Base-by-base conservation (phyloP, 2,329 filamentous ascomycete species). In the Botrytis galanthina region DNA sequence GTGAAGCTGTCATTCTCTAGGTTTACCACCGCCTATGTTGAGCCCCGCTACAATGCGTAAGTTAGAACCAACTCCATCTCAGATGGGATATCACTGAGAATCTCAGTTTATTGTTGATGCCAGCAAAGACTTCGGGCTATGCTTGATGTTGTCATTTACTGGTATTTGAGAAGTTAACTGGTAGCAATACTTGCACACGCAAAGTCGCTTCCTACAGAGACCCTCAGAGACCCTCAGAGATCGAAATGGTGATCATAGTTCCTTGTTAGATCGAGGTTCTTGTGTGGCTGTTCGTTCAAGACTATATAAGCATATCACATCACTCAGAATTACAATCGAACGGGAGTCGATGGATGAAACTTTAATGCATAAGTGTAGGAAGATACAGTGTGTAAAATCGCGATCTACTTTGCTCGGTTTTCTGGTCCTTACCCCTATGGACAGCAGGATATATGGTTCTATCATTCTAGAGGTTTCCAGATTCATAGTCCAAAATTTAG, bases 51-150 rank as follows among this genome's bases (percentile, higher is more conserved):
- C 46, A 48, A 26, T 48, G 4, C 8, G 4, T 48, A 10, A 26
- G 8, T 20, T 48, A 0, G 20, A 26, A 48, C 20, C 10, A 4
- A 48, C 4, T 8, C 8, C 1, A 10, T 26, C 46, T 48, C 8
- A 10, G 0, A 22, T 4, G 20, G 9, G 26, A 48, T 0, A 48
- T 26, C 0, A 26, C 3, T 26, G 46, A 26, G 0, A 10, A 10
- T 48, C 8, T 48, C 20, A 48, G 20, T 26, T 48, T 26, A 26
- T 26, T 48, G 8, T 22, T 1, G 20, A 48, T 10, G 9, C 20
- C 0, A 48, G 46, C 9, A 48, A 48, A 26, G 20, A 1, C 3
- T 48, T 26, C 10, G 26, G 26, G 4, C 26, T 12, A n/a, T 4
- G 48, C 26, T 54, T 54, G 0, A 16, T n/a, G 26, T 12, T 54